Base-by-base conservation (phyloP, 371 early-diverging fungal species). In the Mortierella sp. region DNA sequence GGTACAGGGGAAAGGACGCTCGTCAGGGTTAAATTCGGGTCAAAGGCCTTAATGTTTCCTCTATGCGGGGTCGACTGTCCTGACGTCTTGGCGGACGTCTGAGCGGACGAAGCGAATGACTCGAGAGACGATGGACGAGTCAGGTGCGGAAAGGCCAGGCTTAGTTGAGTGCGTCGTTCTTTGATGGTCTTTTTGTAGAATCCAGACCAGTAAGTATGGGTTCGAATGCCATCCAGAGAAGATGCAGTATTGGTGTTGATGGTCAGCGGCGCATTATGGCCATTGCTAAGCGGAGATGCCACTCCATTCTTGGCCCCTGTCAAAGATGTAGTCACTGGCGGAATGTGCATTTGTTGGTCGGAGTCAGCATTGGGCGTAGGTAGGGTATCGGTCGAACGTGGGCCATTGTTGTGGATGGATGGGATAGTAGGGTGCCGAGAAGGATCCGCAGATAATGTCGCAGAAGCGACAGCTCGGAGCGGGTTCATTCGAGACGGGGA, bases 171-270 rank as follows among this genome's bases (percentile, higher is more conserved):
- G 59, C 89, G 87, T 21, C 92, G 86, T 57, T 92, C 92, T 43
- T 82, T 83, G 47, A 92, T 81, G 7, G 90, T 82, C 74, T 90
- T 91, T 74, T 89, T 89, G 77, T 91, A 90, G 79, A 92, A 92
- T 15, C 92, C 92, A 14, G 88, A 85, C 77, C 77, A 77, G 57
- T 70, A 72, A 4, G 57, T 28, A 37, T 75, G 75, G 0, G 66
- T 63, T 14, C 66, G 71, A 18, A 55, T 63, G 37, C 63, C 58
- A 7, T 67, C 64, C 6, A 55, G 51, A 9, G 52, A n/a, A 15
- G 60, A 29, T 1, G 60, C n/a, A 6, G 59, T 18, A 19, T 63
- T 29, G 21, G 66, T 70, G 53, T 74, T 68, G 65, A 74, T 68
- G 61, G 59, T 50, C 47, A 66, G 67, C 26, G 37, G 37, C 3